Conservation (phyloP, 352 stramenopile species). For the Lagenidium giganteum region DNA sequence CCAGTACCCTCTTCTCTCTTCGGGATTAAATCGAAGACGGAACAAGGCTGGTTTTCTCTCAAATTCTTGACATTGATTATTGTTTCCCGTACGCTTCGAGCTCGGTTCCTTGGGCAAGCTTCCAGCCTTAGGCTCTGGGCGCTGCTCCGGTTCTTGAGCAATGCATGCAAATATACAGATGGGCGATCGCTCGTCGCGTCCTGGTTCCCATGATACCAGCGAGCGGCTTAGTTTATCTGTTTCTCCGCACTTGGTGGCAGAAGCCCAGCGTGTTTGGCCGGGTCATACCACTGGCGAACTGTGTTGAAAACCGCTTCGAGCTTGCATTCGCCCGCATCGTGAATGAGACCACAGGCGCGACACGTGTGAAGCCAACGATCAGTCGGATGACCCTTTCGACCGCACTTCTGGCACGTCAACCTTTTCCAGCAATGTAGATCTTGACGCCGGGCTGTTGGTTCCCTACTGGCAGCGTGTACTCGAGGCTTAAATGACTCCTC, state of each 20-base stretch:
- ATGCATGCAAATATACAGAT: conserved; percentile 5
- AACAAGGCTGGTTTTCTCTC: not conserved
- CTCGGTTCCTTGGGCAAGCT: conserved; percentile 1
- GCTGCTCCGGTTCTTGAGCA: not conserved
- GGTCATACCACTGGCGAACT: conserved; percentile 2
- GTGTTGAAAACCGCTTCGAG: conserved; percentile 1
- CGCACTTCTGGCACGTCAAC: conserved; percentile 1
- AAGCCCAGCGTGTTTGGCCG: conserved; percentile 2
- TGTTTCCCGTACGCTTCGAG: not conserved
- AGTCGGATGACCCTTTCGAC: conserved; percentile 4
- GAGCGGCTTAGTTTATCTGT: conserved; percentile 5
- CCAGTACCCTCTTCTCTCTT: conserved; percentile 9
- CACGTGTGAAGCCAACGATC: conserved; percentile 1
- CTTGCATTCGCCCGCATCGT: conserved; percentile 1
- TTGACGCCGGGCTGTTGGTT: not conserved
- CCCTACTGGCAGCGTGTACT: not conserved
- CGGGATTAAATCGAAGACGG: not conserved
- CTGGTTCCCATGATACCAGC: conserved; percentile 2
- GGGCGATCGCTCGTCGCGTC: conserved; percentile 1
- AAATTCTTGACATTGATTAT: conserved; percentile 1
- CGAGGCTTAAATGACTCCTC: too few species aligned
- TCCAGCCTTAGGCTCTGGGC: not conserved
- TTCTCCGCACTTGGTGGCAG: conserved; percentile 3
- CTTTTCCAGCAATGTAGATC: conserved; percentile 2
- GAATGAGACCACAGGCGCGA: not conserved